phyloP scores from a whole-genome alignment of 169 alveolate species.

The Eimeria falciformis region DNA sequence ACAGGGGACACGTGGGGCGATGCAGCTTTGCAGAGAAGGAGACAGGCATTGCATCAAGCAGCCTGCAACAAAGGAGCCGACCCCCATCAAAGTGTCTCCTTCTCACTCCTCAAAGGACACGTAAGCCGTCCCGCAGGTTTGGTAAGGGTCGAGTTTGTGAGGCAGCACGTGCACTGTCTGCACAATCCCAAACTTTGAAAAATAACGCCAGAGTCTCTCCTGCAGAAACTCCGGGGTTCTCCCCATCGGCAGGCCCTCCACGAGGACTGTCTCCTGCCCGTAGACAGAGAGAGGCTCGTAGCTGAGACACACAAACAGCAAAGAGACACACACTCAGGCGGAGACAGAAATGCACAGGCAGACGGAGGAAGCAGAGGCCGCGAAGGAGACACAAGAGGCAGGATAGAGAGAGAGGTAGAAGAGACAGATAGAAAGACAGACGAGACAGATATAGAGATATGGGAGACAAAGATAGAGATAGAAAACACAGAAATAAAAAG shows the following conservation, averaged over 20 bases:
- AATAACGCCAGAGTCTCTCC: conserved; percentile 88
- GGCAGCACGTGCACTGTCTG: conserved; percentile 86
- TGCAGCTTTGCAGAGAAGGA: too few relatives aligned
- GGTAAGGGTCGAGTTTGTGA: conserved; percentile 91
- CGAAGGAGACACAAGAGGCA: neutral
- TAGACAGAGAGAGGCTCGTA: neutral
- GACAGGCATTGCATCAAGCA: too few relatives aligned
- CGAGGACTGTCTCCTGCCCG: conserved; percentile 87
- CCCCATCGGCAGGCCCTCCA: conserved; percentile 88
- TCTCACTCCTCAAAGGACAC: conserved; percentile 85
- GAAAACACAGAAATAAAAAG: too few relatives aligned
- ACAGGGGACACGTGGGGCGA: neutral
- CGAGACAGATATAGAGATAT: neutral
- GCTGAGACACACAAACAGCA: neutral
- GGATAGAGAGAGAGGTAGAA: neutral
- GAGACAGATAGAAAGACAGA: neutral
- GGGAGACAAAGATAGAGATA: neutral
- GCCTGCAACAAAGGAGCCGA: too few relatives aligned
- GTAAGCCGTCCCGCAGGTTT: conserved; percentile 87
- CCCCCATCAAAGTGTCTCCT: conserved; percentile 80
- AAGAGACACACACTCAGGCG: too few relatives aligned
- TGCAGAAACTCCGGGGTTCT: conserved; percentile 92
- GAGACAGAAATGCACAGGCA: too few relatives aligned
- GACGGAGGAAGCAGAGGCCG: too few relatives aligned
- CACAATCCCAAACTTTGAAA: conserved; percentile 89